These are phyloP conservation scores for Pascua guehoae DNA, from an alignment of 1,284 basidiomycete species.

Conservation along the genomic window DNA sequence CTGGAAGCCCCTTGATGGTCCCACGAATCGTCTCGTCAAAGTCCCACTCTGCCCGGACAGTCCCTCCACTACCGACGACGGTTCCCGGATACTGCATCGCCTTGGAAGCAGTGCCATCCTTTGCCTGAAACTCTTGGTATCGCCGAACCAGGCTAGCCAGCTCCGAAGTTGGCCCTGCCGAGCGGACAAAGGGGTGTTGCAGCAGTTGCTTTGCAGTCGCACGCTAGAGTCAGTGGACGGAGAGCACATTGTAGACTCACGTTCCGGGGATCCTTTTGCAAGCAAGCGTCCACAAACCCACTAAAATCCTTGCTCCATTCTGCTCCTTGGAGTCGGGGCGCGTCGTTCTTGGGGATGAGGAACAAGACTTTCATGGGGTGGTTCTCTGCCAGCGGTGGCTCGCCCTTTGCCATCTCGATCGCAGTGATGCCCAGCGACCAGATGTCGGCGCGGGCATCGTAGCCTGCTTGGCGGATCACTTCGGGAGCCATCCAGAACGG, in stretches of 20 bases:
- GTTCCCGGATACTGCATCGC: conserved; percentile 46
- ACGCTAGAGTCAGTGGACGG: conserved; percentile 55
- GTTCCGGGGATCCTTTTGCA: conserved; percentile 83
- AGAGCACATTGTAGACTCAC: conserved; percentile 50
- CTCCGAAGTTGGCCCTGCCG: conserved; percentile 72
- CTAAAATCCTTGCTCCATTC: conserved; percentile 77
- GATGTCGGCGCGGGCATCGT: conserved; percentile 93
- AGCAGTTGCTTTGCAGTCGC: conserved; percentile 87
- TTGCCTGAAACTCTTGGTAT: conserved; percentile 56
- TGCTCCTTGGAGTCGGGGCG: conserved; percentile 64
- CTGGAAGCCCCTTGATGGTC: conserved; percentile 67
- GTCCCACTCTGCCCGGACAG: conserved; percentile 86
- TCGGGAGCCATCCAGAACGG: conserved; percentile 99
- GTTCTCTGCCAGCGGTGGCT: conserved; percentile 81
- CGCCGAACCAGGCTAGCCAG: conserved; percentile 83
- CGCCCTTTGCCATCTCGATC: conserved; percentile 93
- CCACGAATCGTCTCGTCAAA: conserved; percentile 62
- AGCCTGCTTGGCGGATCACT: conserved; percentile 94
- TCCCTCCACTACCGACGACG: conserved; percentile 44
- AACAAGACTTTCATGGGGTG: conserved; percentile 87
- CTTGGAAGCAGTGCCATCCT: background rate
- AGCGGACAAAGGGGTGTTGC: conserved; percentile 84
- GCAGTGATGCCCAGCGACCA: conserved; percentile 95
- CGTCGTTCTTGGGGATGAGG: conserved; percentile 82
- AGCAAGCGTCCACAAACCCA: conserved; percentile 83